A percentile compares a stretch with the other conserved stretches of the same genome.
phyloP scores from a whole-genome alignment of 306 rosid species.

The Prunus mume region DNA sequence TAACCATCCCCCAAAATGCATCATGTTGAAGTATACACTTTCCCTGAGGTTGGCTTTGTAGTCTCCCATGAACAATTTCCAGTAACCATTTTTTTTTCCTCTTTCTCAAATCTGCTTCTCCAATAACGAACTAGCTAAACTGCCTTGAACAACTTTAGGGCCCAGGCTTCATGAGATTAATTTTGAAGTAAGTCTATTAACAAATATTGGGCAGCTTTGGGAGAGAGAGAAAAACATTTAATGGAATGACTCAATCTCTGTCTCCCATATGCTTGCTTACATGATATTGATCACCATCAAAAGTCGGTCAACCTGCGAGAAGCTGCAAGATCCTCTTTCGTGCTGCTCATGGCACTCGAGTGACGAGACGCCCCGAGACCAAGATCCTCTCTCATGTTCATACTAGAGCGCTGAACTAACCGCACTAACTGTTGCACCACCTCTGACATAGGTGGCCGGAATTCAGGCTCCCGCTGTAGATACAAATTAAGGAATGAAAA shows the following conservation, averaged over 20 bases:
- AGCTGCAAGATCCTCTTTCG: constrained; percentile 46
- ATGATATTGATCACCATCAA: constrained; percentile 31
- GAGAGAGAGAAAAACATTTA: neutral
- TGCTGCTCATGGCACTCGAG: constrained; percentile 6
- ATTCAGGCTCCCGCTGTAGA: constrained; percentile 62
- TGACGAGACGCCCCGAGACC: constrained; percentile 46
- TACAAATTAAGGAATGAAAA: neutral
- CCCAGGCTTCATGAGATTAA: neutral
- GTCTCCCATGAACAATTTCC: neutral
- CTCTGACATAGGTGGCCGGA: constrained; percentile 76
- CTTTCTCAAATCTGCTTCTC: neutral
- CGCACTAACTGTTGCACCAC: constrained; percentile 69
- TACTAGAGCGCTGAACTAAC: constrained; percentile 54
- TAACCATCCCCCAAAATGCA: too few species aligned
- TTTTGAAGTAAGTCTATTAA: neutral
- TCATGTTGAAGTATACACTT: too few species aligned
- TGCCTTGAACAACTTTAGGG: neutral
- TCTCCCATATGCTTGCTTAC: neutral
- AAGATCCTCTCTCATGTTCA: constrained; percentile 58
- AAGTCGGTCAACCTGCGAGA: constrained; percentile 33
- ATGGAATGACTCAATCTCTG: neutral
- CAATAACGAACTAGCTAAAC: neutral
- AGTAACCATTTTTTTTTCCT: neutral
- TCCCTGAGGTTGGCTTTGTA: neutral
- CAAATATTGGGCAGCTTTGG: neutral